Evolutionary conservation across 2,329 filamentous ascomycete species (phyloP).

Genomic region (Ciborinia camelliae): DNA sequence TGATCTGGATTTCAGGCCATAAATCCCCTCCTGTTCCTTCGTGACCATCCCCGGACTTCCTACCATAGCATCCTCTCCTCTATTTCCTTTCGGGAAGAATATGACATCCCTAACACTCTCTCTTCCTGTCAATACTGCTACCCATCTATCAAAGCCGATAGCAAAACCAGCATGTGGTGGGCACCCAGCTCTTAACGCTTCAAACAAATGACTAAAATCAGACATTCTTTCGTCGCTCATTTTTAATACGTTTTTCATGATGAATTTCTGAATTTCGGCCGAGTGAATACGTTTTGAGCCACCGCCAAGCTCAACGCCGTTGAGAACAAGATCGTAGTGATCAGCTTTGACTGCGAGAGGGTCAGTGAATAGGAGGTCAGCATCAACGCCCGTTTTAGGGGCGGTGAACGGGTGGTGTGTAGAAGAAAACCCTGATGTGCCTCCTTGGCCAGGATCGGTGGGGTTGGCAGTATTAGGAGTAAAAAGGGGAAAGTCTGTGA

Average conservation of each 20-base stretch:
- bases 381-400: conserved; percentile 67
- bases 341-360: conserved; percentile 74
- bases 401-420: conserved; percentile 97
- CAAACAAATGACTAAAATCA: conserved; percentile 84
- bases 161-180: conserved; percentile 94
- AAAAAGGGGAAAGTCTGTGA: conserved; percentile 90
- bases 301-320: conserved; percentile 90
- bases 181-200: conserved; percentile 79
- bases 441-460: conserved; percentile 63
- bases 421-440: conserved; percentile 72
- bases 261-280: conserved; percentile 74
- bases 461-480: conserved; percentile 57
- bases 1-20: conserved; percentile 3
- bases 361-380: conserved; percentile 68
- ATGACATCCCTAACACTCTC: conserved; percentile 88
- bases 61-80: conserved; percentile 81
- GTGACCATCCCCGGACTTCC: conserved; percentile 70
- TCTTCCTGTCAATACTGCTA: conserved; percentile 73
- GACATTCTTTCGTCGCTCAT: conserved; percentile 26
- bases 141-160: conserved; percentile 82
- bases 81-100: conserved; percentile 91
- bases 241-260: conserved; percentile 79
- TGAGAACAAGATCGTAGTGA: conserved; percentile 94
- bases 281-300: conserved; percentile 91
- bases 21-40: conserved; percentile 40